Conservation (phyloP, 495 filamentous ascomycete species). For the Penicillium dipodomyicola region DNA sequence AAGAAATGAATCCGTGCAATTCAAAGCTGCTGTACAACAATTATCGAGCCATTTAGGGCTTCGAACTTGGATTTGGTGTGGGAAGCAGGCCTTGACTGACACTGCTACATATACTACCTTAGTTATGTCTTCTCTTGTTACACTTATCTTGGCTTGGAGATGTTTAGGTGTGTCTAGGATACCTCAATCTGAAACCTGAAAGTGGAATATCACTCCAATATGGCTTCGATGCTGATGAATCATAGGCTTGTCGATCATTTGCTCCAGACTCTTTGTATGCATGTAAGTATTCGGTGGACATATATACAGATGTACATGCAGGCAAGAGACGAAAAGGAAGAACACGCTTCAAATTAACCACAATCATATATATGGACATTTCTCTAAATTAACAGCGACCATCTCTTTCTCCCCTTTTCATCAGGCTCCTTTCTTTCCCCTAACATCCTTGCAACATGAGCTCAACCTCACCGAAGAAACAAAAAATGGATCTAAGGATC, state of each 20-base stretch:
- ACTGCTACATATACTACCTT: background rate
- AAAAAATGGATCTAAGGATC: background rate
- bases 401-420: slow-evolving; percentile 6
- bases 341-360: slow-evolving; percentile 15
- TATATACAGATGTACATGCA: background rate
- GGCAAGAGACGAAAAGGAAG: background rate
- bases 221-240: too few species aligned
- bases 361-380: background rate
- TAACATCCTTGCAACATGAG: background rate
- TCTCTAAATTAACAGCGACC: slow-evolving; percentile 3
- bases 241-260: background rate
- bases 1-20: background rate
- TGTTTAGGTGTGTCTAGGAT: too few species aligned
- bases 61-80: background rate
- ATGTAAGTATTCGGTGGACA: background rate
- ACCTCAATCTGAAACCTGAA: too few species aligned
- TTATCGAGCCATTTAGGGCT: background rate
- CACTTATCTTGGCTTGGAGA: too few species aligned
- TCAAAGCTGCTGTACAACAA: background rate
- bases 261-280: background rate
- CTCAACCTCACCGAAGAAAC: background rate
- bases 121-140: too few species aligned
- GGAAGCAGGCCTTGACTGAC: background rate
- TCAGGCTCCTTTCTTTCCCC: background rate
- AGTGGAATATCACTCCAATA: too few species aligned